Evolutionary conservation across 768 basidiomycete species (phyloP), one percentile per base, ranked within the genome.

Genomic region (Macrolepiota fuliginosa): DNA sequence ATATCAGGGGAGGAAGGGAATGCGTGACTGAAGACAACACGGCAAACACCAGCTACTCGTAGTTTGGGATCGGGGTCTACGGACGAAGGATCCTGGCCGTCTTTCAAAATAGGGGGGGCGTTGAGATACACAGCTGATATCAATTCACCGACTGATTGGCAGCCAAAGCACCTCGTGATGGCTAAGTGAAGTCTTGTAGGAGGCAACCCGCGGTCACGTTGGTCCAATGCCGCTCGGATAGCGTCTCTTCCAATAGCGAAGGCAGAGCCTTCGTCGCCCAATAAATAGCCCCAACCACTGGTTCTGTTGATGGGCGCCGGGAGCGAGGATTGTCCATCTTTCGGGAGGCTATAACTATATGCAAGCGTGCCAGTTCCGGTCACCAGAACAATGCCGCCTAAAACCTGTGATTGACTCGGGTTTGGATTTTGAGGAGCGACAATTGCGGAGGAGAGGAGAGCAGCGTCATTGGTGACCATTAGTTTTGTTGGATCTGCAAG

Each of bases 251-350:
- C 69, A 32, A 72, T 71, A 6, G 45, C 62, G 39, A 67, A 71
- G 4, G 66, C 70, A 11, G 70, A 71, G 17, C 69, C 70, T 64
- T 70, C 70, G 53, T 72, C 69, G 22, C 69, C 70, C 22, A 71
- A 64, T 12, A 72, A 63, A 45, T 71, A 71, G 12, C 69, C 71
- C 71, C 69, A 71, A 9, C 70, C 69, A 13, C 69, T 67, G 2
- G 68, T 54, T 11, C 71, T 68, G 12, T 64, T 66, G 2, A 68
- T 6, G 5, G 69, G 64, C 1, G 42, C 25, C 32, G 67, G 54
- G 39, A 64, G 25, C 64, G 64, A 45, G 57, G 51, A 42, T 62
- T 40, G 53, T 52, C 39, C 51, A 40, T 51, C 56, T 62, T 27
- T 17, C 11, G 64, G 56, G 17, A 70, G 29, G 13, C 32, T 51